phyloP scores from a whole-genome alignment of 805 yeast genomes.

The Candida argentea region DNA sequence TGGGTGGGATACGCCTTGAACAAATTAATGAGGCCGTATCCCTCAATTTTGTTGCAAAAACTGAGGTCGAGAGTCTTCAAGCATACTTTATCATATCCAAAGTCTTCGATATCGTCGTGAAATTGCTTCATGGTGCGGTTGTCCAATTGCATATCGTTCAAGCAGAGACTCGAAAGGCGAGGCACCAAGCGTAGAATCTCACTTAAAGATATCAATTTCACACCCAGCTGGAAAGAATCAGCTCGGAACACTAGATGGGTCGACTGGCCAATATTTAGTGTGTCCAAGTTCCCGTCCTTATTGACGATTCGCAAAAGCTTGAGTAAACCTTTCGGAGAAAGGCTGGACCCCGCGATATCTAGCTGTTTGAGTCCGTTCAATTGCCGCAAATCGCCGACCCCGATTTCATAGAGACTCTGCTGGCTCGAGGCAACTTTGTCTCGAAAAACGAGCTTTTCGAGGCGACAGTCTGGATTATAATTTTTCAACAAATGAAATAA shows the following conservation, averaged over 20 bases:
- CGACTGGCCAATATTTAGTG: constrained; percentile 7
- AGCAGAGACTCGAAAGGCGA: constrained; percentile 11
- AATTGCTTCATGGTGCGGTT: constrained; percentile 22
- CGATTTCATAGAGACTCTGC: constrained; percentile 18
- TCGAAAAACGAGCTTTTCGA: constrained; percentile 19
- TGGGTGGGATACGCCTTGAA: constrained; percentile 8
- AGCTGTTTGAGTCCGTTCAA: constrained; percentile 13
- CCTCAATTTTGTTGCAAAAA: constrained; percentile 23
- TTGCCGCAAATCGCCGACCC: constrained; percentile 13
- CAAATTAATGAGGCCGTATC: constrained; percentile 27
- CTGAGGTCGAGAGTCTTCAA: constrained; percentile 26
- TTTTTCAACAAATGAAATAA: constrained; percentile 20
- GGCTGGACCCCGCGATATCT: constrained; percentile 15
- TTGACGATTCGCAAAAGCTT: constrained; percentile 6
- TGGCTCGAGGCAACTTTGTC: constrained; percentile 14
- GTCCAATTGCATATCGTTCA: constrained; percentile 29
- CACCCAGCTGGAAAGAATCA: constrained; percentile 3
- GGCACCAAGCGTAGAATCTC: constrained; percentile 14
- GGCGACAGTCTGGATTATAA: constrained; percentile 17
- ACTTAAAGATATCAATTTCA: constrained; percentile 5
- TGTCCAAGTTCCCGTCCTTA: neutral
- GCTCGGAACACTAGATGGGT: constrained; percentile 7
- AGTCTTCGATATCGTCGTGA: constrained; percentile 13
- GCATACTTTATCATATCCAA: constrained; percentile 8
- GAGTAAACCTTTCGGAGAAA: constrained; percentile 7